Base-by-base conservation (phyloP, 371 early-diverging fungal species). In the Mortierella sp. region DNA sequence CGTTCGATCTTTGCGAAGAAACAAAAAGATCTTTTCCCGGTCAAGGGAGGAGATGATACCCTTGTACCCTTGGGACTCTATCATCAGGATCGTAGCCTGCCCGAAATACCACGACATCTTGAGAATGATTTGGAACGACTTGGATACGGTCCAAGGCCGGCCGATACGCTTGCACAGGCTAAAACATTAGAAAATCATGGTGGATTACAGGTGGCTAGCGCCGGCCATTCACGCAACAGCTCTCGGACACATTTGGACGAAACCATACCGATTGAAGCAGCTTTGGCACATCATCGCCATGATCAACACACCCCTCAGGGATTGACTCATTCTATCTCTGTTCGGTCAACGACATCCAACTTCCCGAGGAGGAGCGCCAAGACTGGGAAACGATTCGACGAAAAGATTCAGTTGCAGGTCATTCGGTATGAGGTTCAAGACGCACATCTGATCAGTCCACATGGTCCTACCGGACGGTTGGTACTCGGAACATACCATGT, bases 381-480 rank as follows among this genome's bases (percentile, higher is more conserved):
- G 66, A 55, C 50, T 4, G 78, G 70, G 6, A 65, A 65, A 37
- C 61, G 70, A n/a, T 64, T 76, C 28, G 78, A 70, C 17, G 78
- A 76, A 55, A 76, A 76, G 55, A 69, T 76, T 42, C 78, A 76
- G 47, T 34, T 76, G 8, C 78, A 76, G 50, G 78, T 76, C 12
- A 76, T 76, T 48, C 70, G 70, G 27, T 76, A 76, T 50, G 78
- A 76, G 30, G 53, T 64, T 11, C 60, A 55, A 32, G 78, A 76
- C 47, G 70, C 78, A 4, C 56, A 61, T 28, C 19, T 70, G 58
- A 61, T 65, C 53, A 70, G 70, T 37, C 78, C 78, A 12, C 70
- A 76, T 52, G 70, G 65, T 6, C 47, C 65, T 3, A 55, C 41
- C 5, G 70, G 70, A 17, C 50, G 70, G 15, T 39, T 76, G 4